phyloP scores from a whole-genome alignment of 2,329 filamentous ascomycete species.

The Emericellopsis atlantica region DNA sequence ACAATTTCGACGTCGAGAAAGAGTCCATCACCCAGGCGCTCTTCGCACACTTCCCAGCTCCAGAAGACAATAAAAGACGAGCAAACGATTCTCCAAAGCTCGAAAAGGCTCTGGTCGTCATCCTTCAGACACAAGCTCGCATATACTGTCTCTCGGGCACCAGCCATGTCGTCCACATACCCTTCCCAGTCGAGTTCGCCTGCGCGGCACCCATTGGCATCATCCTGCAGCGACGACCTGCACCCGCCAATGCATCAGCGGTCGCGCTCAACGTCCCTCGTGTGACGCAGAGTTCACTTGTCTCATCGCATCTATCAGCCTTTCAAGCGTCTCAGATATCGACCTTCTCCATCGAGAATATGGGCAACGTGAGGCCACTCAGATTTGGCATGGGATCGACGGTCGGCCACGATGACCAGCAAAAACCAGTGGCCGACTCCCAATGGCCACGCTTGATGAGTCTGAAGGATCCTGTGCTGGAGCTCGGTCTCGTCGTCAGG shows the following conservation, averaged over 20 bases:
- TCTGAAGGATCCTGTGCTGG: slow-evolving; percentile 73
- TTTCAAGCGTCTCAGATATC: slow-evolving; percentile 36
- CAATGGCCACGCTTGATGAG: slow-evolving; percentile 69
- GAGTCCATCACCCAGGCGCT: slow-evolving; percentile 79
- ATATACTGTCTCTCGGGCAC: slow-evolving; percentile 83
- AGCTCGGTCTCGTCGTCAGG: slow-evolving; percentile 71
- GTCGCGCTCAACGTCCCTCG: slow-evolving; percentile 42
- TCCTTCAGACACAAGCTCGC: slow-evolving; percentile 85
- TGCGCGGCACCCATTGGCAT: slow-evolving; percentile 74
- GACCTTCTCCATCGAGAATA: slow-evolving; percentile 42
- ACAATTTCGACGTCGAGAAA: slow-evolving; percentile 76
- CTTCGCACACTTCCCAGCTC: slow-evolving; percentile 65
- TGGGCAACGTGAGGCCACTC: slow-evolving; percentile 41
- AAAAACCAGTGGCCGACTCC: slow-evolving; percentile 35
- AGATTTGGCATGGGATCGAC: slow-evolving; percentile 39
- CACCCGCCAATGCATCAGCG: slow-evolving; percentile 32
- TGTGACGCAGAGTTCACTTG: slow-evolving; percentile 74
- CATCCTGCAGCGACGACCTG: slow-evolving; percentile 70
- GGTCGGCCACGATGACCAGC: slow-evolving; percentile 45
- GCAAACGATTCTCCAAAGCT: slow-evolving; percentile 12
- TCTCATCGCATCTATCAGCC: slow-evolving; percentile 52
- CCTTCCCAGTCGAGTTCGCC: slow-evolving; percentile 84
- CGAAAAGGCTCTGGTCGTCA: slow-evolving; percentile 69
- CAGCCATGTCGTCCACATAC: slow-evolving; percentile 81
- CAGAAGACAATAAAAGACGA: slow-evolving; percentile 20